phyloP scores from a whole-genome alignment of 768 basidiomycete genomes.

The Rubroboletus satanas region DNA sequence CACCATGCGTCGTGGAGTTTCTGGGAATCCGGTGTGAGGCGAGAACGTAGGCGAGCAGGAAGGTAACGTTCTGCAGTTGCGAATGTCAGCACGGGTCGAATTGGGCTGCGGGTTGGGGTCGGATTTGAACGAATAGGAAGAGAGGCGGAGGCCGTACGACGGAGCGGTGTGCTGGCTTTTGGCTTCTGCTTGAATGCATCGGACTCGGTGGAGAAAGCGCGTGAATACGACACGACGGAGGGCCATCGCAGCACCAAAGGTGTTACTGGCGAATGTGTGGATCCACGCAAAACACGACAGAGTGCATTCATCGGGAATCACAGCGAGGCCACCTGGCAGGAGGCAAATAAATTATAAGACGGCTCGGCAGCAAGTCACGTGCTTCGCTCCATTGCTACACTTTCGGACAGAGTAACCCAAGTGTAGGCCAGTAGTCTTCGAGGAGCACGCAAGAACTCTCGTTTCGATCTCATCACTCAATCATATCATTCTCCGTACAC shows the following conservation, averaged over 20 bases:
- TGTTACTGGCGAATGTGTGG: not conserved
- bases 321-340: not conserved
- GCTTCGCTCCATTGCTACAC: not conserved
- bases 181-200: slow-evolving; percentile 56
- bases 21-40: slow-evolving; percentile 52
- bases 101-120: slow-evolving; percentile 78
- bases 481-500: not conserved
- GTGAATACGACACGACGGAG: not conserved
- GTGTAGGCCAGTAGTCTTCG: not conserved
- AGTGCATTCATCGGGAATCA: slow-evolving; percentile 19
- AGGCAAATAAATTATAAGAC: not conserved
- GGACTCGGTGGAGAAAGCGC: slow-evolving; percentile 15
- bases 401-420: too few species aligned
- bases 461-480: not conserved
- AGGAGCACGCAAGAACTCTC: not conserved
- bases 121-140: slow-evolving; percentile 83
- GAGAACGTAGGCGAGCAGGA: slow-evolving; percentile 57
- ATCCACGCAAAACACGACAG: slow-evolving; percentile 6
- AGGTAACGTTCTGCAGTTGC: slow-evolving; percentile 81
- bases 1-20: slow-evolving; percentile 76
- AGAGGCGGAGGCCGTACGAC: slow-evolving; percentile 81
- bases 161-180: slow-evolving; percentile 75
- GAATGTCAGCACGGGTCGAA: slow-evolving; percentile 73
- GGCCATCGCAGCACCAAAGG: not conserved
- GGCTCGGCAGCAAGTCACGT: slow-evolving; percentile 11